These are phyloP conservation scores for Brassica napus DNA, from an alignment of 345 rosid species.

Conservation along the genomic window Da-Ae NC_063436.1:6596501-6597000, in stretches of 20 bases:
- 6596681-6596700: slow-evolving; percentile 33
- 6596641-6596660: slow-evolving; percentile 33
- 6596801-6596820: not conserved
- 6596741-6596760: slow-evolving; percentile 32
- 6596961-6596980: slow-evolving; percentile 54
- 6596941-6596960: slow-evolving; percentile 74
- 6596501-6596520: slow-evolving; percentile 5
- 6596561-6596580: slow-evolving; percentile 14
- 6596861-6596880: slow-evolving; percentile 58
- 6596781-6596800: not conserved
- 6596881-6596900: slow-evolving; percentile 52
- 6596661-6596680: slow-evolving; percentile 29
- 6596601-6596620: slow-evolving; percentile 19
- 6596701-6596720: slow-evolving; percentile 33
- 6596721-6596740: slow-evolving; percentile 28
- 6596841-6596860: slow-evolving; percentile 53
- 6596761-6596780: not conserved
- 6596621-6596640: slow-evolving; percentile 29
- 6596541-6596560: slow-evolving; percentile 1
- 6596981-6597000: slow-evolving; percentile 55
- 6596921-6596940: slow-evolving; percentile 76
- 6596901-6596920: slow-evolving; percentile 56
- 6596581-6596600: slow-evolving; percentile 19
- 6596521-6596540: slow-evolving; percentile 8
- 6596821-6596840: slow-evolving; percentile 55